Evolutionary conservation across 176 grass and related monocot genomes (phyloP).

Genomic region (Phragmites australis): DNA sequence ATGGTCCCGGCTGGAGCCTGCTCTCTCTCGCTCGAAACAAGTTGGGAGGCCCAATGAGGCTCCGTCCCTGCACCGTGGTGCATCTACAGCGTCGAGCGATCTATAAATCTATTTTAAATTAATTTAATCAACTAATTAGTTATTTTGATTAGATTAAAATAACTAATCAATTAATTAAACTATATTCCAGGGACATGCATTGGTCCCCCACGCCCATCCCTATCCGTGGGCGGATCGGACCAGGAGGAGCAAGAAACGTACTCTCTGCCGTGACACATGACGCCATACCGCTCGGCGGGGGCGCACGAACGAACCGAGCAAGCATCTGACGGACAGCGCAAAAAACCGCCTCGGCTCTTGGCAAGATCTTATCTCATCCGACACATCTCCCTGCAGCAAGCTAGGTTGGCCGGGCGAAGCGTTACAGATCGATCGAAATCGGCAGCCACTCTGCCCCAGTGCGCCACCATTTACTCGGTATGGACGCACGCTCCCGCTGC

Average conservation of each 20-base stretch:
- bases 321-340: not conserved
- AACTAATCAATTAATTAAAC: too few relatives aligned
- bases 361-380: conserved; percentile 21
- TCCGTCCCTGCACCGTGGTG: too few relatives aligned
- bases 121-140: too few relatives aligned
- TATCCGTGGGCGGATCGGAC: not conserved
- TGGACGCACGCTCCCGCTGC: not conserved
- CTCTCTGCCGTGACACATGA: conserved; percentile 29
- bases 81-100: too few relatives aligned
- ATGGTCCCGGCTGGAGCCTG: too few relatives aligned
- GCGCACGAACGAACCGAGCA: not conserved
- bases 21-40: not conserved
- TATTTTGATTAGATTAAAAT: too few relatives aligned
- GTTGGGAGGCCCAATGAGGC: too few relatives aligned
- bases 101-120: too few relatives aligned
- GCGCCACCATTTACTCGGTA: conserved; percentile 28
- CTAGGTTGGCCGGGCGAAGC: not conserved
- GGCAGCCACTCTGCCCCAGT: not conserved
- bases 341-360: not conserved
- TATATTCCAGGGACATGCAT: too few relatives aligned
- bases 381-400: not conserved
- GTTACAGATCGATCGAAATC: not conserved
- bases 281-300: conserved; percentile 12
- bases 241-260: not conserved
- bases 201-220: too few relatives aligned